Evolutionary conservation across 495 filamentous ascomycete genomes (phyloP).

Genomic region (Xylaria acuta): DNA sequence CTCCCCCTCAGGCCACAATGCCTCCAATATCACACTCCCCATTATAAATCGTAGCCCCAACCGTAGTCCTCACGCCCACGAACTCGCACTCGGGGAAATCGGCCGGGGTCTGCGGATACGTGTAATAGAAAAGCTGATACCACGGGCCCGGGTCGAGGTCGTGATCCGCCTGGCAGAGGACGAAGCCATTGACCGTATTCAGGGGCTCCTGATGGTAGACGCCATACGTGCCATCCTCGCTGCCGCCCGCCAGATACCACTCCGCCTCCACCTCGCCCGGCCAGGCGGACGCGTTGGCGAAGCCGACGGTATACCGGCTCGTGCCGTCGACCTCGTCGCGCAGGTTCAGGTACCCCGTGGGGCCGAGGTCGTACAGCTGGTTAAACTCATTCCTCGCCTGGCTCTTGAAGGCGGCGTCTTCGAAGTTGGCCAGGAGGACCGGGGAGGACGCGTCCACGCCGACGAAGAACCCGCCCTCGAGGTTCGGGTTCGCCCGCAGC

Average conservation of each 20-base stretch:
- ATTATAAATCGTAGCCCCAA: slow-evolving; percentile 26
- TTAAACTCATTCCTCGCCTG: slow-evolving; percentile 15
- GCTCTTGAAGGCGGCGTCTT: background rate
- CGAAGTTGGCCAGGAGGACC: slow-evolving; percentile 24
- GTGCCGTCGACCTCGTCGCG: slow-evolving; percentile 24
- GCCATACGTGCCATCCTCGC: slow-evolving; percentile 10
- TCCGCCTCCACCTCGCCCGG: slow-evolving; percentile 19
- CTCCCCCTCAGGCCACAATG: background rate
- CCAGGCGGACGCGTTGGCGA: slow-evolving; percentile 26
- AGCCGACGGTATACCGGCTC: slow-evolving; percentile 26
- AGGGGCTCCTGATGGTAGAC: slow-evolving; percentile 15
- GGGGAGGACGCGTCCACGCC: slow-evolving; percentile 26
- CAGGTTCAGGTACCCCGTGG: slow-evolving; percentile 27
- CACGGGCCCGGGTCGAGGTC: slow-evolving; percentile 22
- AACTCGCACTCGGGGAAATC: slow-evolving; percentile 25
- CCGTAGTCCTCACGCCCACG: slow-evolving; percentile 27
- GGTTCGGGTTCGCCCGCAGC: slow-evolving; percentile 22
- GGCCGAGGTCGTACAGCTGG: slow-evolving; percentile 28
- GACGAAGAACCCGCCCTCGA: slow-evolving; percentile 23
- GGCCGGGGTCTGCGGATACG: background rate
- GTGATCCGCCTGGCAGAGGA: slow-evolving; percentile 24
- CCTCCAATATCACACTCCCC: slow-evolving; percentile 26
- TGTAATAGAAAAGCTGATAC: slow-evolving; percentile 28
- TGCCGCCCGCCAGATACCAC: slow-evolving; percentile 3
- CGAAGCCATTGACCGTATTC: slow-evolving; percentile 21